These are phyloP conservation scores for Hypoxylon intermedium DNA, from an alignment of 495 filamentous ascomycete species.

Conservation along the genomic window DNA sequence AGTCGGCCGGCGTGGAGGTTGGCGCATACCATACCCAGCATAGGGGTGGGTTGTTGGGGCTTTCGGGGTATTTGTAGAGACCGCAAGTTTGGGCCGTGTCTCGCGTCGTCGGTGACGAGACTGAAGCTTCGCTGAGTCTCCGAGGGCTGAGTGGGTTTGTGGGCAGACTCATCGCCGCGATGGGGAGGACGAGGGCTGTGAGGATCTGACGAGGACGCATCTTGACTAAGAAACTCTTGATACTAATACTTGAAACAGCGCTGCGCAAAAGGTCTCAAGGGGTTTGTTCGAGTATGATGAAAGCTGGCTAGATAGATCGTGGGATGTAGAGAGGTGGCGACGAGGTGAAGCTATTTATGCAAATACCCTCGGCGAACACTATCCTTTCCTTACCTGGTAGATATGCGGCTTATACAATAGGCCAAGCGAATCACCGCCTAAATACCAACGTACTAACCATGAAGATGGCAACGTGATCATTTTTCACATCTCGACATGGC, in stretches of 20 bases:
- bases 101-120: background rate
- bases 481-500: slow-evolving; percentile 2
- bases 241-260: background rate
- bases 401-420: background rate
- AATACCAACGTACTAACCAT: background rate
- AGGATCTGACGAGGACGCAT: slow-evolving; percentile 27
- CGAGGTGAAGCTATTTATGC: background rate
- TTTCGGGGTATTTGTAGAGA: slow-evolving; percentile 14
- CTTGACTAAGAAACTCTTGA: slow-evolving; percentile 1
- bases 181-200: slow-evolving; percentile 17
- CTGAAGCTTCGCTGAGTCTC: background rate
- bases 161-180: slow-evolving; percentile 14
- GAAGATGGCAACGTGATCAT: slow-evolving; percentile 11
- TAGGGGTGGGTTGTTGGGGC: slow-evolving; percentile 13
- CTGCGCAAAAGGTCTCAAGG: background rate
- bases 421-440: slow-evolving; percentile 4
- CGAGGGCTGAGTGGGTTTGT: slow-evolving; percentile 6
- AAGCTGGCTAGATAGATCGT: background rate
- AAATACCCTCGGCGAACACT: background rate
- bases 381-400: background rate
- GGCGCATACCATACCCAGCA: slow-evolving; percentile 33
- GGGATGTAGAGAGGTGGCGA: background rate
- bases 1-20: slow-evolving; percentile 15
- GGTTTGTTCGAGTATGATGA: background rate
- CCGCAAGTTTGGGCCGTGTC: slow-evolving; percentile 7